phyloP scores from a whole-genome alignment of 192 early-diverging fungal species.

The Backusella luteola region DNA sequence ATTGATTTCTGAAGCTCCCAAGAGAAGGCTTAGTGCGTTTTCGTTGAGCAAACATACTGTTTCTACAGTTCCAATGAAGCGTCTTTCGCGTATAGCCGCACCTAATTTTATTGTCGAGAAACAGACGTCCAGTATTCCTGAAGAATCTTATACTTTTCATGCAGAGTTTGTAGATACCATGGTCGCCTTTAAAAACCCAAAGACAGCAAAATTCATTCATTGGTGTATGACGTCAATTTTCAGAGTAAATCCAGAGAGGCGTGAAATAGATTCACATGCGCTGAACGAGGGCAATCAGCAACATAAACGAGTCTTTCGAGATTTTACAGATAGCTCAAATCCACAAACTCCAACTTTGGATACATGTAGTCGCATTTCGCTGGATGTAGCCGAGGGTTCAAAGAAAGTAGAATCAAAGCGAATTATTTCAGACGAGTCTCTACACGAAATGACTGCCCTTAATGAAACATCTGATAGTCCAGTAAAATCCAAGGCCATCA shows the following conservation, averaged over 20 bases:
- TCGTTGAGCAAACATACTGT: background rate
- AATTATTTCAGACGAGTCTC: background rate
- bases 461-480: background rate
- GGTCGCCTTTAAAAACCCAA: background rate
- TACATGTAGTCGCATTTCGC: background rate
- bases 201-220: background rate
- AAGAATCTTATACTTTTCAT: background rate
- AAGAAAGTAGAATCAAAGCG: background rate
- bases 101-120: background rate
- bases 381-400: background rate
- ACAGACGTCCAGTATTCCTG: background rate
- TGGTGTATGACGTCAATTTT: background rate
- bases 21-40: background rate
- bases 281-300: background rate
- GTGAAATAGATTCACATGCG: background rate
- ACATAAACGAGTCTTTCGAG: background rate
- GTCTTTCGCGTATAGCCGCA: background rate
- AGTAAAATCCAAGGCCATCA: background rate
- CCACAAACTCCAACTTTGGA: background rate
- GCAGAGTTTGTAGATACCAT: background rate
- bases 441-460: background rate
- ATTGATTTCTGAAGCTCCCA: background rate
- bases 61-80: background rate
- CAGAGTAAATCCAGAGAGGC: background rate
- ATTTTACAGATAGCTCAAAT: slow-evolving; percentile 1